Percentiles rank a stretch among this genome's conserved stretches.
phyloP scores from a whole-genome alignment of 176 grass and related monocot species.

The Puya raimondii region DNA sequence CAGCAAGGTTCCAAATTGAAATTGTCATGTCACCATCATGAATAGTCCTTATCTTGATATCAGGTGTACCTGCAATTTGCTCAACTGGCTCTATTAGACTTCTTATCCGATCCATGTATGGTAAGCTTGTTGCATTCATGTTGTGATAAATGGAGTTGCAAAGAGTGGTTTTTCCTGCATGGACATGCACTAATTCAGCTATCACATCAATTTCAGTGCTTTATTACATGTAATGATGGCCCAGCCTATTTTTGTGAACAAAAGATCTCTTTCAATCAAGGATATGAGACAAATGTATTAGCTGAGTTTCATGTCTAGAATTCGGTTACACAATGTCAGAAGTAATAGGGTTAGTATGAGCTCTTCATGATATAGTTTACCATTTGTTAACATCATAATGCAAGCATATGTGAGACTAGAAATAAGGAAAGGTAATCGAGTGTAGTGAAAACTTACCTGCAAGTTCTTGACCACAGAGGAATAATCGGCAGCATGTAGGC shows the following conservation, averaged over 20 bases:
- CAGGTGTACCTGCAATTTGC: constrained; percentile 36
- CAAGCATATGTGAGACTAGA: no score
- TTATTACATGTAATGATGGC: not conserved
- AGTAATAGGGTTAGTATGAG: no score
- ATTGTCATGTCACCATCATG: constrained; percentile 65
- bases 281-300: no score
- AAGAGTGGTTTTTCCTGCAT: constrained; percentile 74
- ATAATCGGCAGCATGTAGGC: constrained; percentile 57
- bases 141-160: constrained; percentile 60
- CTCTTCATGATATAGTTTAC: no score
- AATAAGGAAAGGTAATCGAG: not conserved
- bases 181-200: constrained; percentile 16
- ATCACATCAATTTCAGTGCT: constrained; percentile 2
- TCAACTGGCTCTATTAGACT: constrained; percentile 42
- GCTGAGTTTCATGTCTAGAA: no score
- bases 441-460: constrained; percentile 34
- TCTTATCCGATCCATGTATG: constrained; percentile 36
- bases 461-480: constrained; percentile 58
- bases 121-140: constrained; percentile 47
- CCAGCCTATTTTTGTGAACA: not conserved
- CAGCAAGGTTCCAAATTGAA: constrained; percentile 63
- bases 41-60: constrained; percentile 49
- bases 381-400: no score
- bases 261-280: no score
- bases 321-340: no score